These are phyloP conservation scores for Pinus albicaulis DNA, from an alignment of 75 land plant species.

Conservation along the genomic window DNA sequence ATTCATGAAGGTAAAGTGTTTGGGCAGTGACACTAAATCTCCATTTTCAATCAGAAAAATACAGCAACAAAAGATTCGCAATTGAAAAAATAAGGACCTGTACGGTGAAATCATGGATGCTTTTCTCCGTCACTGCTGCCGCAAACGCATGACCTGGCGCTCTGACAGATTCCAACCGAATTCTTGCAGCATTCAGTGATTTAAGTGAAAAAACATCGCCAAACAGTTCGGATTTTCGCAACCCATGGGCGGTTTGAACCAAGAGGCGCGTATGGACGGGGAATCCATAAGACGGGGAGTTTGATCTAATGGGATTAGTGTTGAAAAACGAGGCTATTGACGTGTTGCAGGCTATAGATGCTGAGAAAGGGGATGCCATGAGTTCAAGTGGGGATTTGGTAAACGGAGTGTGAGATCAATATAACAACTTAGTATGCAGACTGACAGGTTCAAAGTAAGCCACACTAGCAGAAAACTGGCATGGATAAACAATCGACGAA, in stretches of 20 bases:
- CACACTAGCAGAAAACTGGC: no score
- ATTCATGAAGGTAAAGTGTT: background rate
- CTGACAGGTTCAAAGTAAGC: no score
- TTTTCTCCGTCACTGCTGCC: conserved; percentile 56
- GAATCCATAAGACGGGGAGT: background rate
- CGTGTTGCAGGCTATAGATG: background rate
- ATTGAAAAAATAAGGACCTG: conserved; percentile 24
- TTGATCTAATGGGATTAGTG: background rate
- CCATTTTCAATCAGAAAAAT: background rate
- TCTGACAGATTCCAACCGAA: conserved; percentile 5
- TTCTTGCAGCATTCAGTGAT: conserved; percentile 17
- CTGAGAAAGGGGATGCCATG: background rate
- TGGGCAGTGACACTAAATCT: background rate
- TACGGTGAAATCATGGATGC: conserved; percentile 55
- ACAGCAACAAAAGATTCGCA: background rate
- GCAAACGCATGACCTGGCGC: conserved; percentile 26
- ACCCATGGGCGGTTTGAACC: conserved; percentile 13
- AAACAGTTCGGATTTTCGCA: conserved; percentile 21
- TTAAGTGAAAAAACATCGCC: conserved; percentile 13
- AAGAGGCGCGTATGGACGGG: background rate
- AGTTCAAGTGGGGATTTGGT: no score
- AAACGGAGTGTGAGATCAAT: no score
- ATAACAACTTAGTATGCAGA: no score
- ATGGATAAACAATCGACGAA: no score
- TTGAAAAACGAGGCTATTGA: background rate